phyloP scores from a whole-genome alignment of 257 asterid species.

The Voacanga thouarsii region DNA sequence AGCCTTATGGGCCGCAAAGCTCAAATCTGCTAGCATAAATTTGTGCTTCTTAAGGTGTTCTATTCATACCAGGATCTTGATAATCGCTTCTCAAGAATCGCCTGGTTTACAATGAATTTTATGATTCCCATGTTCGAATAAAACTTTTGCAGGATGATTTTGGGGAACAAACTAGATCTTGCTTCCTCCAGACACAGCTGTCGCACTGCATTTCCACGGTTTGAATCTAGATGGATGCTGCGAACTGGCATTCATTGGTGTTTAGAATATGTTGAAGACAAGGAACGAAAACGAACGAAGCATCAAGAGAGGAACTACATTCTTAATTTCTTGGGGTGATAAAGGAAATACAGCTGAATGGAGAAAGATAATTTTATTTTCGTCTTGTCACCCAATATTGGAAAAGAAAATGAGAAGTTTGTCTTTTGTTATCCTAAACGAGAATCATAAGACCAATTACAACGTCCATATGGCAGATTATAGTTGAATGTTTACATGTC shows the following conservation, averaged over 20 bases:
- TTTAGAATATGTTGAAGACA: no score
- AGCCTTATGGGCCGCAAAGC: background rate
- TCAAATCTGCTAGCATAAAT: background rate
- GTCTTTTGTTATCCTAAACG: background rate
- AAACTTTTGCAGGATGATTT: no score
- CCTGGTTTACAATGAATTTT: no score
- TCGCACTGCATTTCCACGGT: no score
- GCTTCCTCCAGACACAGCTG: no score
- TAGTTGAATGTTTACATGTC: conserved; percentile 40
- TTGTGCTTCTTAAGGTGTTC: background rate
- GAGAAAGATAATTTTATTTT: background rate
- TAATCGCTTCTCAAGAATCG: background rate
- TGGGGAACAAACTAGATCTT: no score
- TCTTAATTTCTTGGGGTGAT: no score
- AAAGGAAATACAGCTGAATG: background rate
- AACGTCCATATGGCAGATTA: background rate
- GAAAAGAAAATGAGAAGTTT: background rate
- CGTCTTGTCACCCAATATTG: no score
- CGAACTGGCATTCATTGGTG: no score
- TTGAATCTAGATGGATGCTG: no score
- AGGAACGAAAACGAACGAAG: no score
- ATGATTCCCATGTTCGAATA: no score
- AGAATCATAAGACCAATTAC: background rate
- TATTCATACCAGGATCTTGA: background rate
- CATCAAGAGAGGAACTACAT: background rate